A percentile compares a stretch with the other conserved stretches of the same genome.
Conservation (phyloP, 495 filamentous ascomycete species). For the Mycothermus thermophilus region DNA sequence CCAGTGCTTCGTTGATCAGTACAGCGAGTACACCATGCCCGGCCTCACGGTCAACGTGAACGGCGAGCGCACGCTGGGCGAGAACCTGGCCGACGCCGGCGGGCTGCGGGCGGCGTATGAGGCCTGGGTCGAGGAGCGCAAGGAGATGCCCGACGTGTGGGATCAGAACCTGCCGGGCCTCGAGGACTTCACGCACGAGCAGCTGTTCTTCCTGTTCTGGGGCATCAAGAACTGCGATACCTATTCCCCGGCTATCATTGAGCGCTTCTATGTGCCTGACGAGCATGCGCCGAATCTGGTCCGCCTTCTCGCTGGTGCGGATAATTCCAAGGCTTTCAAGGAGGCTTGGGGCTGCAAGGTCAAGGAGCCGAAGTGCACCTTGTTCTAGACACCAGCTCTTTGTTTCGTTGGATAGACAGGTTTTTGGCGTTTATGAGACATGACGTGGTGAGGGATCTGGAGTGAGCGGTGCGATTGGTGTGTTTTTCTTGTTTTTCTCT, state of each 20-base stretch:
- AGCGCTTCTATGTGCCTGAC: conserved; percentile 46
- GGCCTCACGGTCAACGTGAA: conserved; percentile 52
- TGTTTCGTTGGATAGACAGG: neutral
- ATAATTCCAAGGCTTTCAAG: conserved; percentile 53
- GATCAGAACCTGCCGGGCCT: conserved; percentile 51
- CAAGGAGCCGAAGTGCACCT: conserved; percentile 53
- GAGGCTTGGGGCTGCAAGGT: conserved; percentile 51
- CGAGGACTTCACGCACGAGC: conserved; percentile 50
- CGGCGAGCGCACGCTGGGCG: conserved; percentile 52
- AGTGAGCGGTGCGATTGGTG: too few species aligned
- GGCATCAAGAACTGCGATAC: conserved; percentile 58
- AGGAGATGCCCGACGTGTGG: conserved; percentile 21
- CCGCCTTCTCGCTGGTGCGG: conserved; percentile 48
- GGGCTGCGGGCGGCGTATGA: conserved; percentile 51
- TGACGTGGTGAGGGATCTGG: too few species aligned
- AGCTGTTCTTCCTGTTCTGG: conserved; percentile 60
- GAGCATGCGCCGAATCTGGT: conserved; percentile 49
- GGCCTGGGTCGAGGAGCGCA: conserved; percentile 38
- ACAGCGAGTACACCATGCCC: conserved; percentile 43
- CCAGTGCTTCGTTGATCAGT: conserved; percentile 60
- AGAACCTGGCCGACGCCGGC: conserved; percentile 68
- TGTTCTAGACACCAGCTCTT: conserved; percentile 33
- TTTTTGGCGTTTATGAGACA: neutral
- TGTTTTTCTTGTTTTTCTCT: too few species aligned
- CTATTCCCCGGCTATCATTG: conserved; percentile 40